Evolutionary conservation across 2,329 filamentous ascomycete species (phyloP).

Genomic region (Alternaria hordeiaustralica): DNA sequence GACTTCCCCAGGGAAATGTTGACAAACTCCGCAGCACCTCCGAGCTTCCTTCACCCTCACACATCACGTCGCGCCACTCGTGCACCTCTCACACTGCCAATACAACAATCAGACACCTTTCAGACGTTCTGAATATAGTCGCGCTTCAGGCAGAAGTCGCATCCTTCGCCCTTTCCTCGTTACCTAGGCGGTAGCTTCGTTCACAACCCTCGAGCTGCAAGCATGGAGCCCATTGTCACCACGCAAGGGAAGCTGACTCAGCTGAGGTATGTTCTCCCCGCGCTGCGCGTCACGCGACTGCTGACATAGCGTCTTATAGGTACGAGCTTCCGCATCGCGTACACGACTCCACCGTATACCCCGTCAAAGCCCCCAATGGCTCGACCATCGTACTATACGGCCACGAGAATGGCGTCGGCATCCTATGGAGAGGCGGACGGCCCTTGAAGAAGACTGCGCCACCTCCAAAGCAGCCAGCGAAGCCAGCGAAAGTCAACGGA

Average conservation of each 20-base stretch:
- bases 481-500: conserved; percentile 51
- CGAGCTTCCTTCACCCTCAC: conserved; percentile 14
- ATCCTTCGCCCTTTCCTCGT: neutral
- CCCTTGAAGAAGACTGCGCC: conserved; percentile 49
- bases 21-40: conserved; percentile 18
- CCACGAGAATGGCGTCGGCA: conserved; percentile 63
- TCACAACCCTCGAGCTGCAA: conserved; percentile 8
- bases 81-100: neutral
- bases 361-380: conserved; percentile 64
- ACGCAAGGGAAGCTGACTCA: conserved; percentile 43
- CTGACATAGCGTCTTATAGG: conserved; percentile 47
- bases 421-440: conserved; percentile 67
- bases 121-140: neutral
- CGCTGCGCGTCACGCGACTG: neutral
- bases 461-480: conserved; percentile 36
- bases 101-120: neutral
- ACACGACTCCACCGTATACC: conserved; percentile 64
- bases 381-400: conserved; percentile 68
- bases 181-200: neutral
- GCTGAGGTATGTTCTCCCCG: conserved; percentile 29
- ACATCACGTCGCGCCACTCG: neutral
- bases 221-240: conserved; percentile 76
- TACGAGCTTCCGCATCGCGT: conserved; percentile 67
- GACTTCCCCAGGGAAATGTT: conserved; percentile 23
- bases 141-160: neutral